Evolutionary conservation across 148 eudicot genomes (phyloP).

Genomic region (Vaccinium macrocarpon): DNA sequence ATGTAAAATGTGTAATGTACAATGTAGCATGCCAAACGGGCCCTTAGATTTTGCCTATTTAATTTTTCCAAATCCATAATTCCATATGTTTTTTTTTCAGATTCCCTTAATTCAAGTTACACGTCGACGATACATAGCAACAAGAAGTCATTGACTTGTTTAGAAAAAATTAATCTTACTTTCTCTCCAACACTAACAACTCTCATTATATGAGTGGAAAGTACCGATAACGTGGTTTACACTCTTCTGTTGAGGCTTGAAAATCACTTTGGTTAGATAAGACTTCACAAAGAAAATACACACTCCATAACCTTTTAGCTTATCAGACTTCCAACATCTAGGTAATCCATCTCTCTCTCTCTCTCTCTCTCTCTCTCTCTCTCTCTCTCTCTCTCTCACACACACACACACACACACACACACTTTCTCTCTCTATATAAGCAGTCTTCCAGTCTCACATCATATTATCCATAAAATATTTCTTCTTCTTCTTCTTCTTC

Average conservation of each 20-base stretch:
- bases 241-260: neutral
- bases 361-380: neutral
- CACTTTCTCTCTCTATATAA: neutral
- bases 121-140: neutral
- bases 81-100: too few species aligned
- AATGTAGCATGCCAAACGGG: too few species aligned
- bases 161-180: neutral
- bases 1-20: too few species aligned
- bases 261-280: neutral
- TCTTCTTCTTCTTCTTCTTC: neutral
- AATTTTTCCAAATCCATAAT: too few species aligned
- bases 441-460: neutral
- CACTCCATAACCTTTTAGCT: neutral
- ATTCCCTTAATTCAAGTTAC: neutral
- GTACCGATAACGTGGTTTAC: neutral
- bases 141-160: neutral
- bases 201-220: neutral
- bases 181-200: conserved; percentile 6
- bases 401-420: neutral
- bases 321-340: neutral
- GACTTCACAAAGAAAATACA: neutral
- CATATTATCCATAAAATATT: neutral
- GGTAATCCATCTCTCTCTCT: neutral
- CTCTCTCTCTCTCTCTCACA: neutral
- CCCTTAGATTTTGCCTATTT: too few species aligned